A percentile compares a stretch with the other conserved stretches of the same genome.
Evolutionary conservation across 1,284 basidiomycete species (phyloP).

Genomic region (Austroboletus rostrupii): DNA sequence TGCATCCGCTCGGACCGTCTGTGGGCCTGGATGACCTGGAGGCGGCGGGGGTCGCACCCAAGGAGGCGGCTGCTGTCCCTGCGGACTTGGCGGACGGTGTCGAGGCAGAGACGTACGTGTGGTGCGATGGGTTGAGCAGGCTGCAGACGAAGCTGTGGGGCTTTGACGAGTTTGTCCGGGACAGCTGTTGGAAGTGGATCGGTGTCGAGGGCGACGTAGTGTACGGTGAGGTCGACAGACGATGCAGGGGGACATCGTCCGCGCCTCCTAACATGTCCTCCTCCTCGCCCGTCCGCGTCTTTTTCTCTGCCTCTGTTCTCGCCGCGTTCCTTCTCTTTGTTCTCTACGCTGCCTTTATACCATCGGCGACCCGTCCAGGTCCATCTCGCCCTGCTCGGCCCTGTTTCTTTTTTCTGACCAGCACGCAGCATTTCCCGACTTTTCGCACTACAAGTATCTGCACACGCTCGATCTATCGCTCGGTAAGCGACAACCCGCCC

Average conservation of each 20-base stretch:
- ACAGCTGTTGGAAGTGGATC: slow-evolving; percentile 74
- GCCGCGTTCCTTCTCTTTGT: slow-evolving; percentile 40
- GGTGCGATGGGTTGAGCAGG: slow-evolving; percentile 38
- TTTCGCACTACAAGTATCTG: slow-evolving; percentile 44
- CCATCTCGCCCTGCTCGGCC: too few relatives aligned
- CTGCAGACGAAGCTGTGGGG: slow-evolving; percentile 70
- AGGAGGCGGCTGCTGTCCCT: background rate
- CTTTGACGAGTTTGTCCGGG: slow-evolving; percentile 66
- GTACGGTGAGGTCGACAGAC: slow-evolving; percentile 48
- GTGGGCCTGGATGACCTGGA: slow-evolving; percentile 32
- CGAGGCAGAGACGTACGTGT: slow-evolving; percentile 64
- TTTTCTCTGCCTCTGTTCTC: slow-evolving; percentile 29
- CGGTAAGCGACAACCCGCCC: slow-evolving; percentile 34
- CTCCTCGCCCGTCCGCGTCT: background rate
- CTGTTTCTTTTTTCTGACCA: slow-evolving; percentile 7
- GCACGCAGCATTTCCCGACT: slow-evolving; percentile 47
- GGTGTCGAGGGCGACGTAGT: slow-evolving; percentile 34
- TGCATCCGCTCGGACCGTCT: slow-evolving; percentile 51
- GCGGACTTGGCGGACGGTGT: background rate
- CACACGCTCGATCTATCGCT: slow-evolving; percentile 52
- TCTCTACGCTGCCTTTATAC: slow-evolving; percentile 31
- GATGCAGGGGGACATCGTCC: slow-evolving; percentile 25
- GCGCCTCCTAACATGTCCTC: background rate
- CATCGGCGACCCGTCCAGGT: too few relatives aligned
- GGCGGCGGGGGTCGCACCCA: slow-evolving; percentile 31